phyloP scores from a whole-genome alignment of 176 grass and related monocot genomes.

The Triticum monococcum region DNA sequence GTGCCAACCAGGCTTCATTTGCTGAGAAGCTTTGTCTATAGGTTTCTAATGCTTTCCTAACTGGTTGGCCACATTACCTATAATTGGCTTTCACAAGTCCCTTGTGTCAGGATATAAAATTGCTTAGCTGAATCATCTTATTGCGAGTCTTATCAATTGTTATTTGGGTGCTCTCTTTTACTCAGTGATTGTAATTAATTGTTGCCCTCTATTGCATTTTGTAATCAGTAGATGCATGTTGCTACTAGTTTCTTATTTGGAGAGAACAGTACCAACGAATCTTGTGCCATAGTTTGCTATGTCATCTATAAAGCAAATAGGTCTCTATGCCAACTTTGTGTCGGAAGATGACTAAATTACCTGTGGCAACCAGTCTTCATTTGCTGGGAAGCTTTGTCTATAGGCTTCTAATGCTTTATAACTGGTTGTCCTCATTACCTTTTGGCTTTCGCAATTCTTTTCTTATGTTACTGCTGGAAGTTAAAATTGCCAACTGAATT shows the following conservation, averaged over 20 bases:
- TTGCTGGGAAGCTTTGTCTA: constrained; percentile 5
- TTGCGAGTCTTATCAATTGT: not conserved
- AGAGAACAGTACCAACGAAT: no score
- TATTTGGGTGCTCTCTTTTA: not conserved
- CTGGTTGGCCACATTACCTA: constrained; percentile 31
- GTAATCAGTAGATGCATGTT: no score
- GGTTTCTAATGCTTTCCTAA: constrained; percentile 21
- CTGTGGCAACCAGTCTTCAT: constrained; percentile 6
- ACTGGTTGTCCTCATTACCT: constrained; percentile 31
- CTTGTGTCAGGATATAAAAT: not conserved
- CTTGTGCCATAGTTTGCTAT: not conserved
- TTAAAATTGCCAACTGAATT: not conserved
- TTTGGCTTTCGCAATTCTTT: not conserved
- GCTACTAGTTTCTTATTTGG: no score
- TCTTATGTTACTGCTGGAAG: not conserved
- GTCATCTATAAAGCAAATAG: constrained; percentile 99
- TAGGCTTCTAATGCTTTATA: constrained; percentile 20
- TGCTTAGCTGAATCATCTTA: not conserved
- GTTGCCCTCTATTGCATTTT: no score
- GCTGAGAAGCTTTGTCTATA: constrained; percentile 15
- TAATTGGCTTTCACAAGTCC: not conserved
- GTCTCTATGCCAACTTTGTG: constrained; percentile 80
- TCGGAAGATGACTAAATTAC: constrained; percentile 88
- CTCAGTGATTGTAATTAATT: no score
- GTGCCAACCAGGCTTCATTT: constrained; percentile 12